Evolutionary conservation across 2,329 filamentous ascomycete species (phyloP).

Genomic region (Neurospora sp.): DNA sequence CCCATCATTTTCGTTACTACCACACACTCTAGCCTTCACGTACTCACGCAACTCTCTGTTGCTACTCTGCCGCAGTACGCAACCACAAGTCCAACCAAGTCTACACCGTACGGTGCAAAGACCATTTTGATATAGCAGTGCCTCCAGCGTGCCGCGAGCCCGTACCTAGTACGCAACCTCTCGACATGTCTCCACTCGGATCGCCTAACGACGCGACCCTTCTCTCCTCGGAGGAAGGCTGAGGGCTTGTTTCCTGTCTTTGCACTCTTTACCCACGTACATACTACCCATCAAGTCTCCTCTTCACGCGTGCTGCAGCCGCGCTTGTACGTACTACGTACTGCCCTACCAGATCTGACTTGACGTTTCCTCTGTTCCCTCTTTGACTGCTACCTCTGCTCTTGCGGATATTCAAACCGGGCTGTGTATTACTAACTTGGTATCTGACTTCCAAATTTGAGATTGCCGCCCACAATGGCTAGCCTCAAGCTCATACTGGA

Average conservation of each 20-base stretch:
- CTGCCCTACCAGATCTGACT: constrained; percentile 12
- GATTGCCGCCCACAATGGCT: constrained; percentile 35
- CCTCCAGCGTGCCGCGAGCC: constrained; percentile 15
- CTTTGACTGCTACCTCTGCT: constrained; percentile 19
- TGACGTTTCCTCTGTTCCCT: constrained; percentile 12
- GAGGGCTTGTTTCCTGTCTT: constrained; percentile 10
- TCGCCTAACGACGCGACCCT: not conserved
- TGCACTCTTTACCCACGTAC: constrained; percentile 1
- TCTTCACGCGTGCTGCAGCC: constrained; percentile 15
- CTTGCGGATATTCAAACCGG: constrained; percentile 27
- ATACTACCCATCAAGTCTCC: constrained; percentile 10
- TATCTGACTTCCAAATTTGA: constrained; percentile 31
- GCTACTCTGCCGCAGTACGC: not conserved
- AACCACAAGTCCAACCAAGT: not conserved
- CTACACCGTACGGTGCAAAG: constrained; percentile 1
- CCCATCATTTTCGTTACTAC: constrained; percentile 7
- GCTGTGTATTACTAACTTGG: constrained; percentile 40
- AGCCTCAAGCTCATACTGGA: constrained; percentile 50
- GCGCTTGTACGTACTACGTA: constrained; percentile 16
- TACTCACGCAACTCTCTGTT: not conserved
- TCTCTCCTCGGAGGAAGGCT: constrained; percentile 9
- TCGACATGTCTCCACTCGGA: constrained; percentile 7
- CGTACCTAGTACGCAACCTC: constrained; percentile 11
- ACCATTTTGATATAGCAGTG: constrained; percentile 20
- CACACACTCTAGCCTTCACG: constrained; percentile 5